phyloP scores from a whole-genome alignment of 805 yeast genomes.

The Kodamaea restingae region DNA sequence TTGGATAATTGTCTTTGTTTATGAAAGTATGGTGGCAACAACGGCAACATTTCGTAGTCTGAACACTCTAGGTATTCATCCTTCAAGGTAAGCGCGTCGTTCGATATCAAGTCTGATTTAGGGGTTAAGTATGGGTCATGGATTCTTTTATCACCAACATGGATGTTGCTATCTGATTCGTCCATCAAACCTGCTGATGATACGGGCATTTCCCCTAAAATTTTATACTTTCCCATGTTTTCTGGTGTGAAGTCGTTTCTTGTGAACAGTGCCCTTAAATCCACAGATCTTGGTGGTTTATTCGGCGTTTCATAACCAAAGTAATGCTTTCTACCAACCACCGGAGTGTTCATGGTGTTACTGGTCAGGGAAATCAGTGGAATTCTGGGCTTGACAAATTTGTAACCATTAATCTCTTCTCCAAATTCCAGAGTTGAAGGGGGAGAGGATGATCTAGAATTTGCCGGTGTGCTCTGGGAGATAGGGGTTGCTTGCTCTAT shows the following conservation, averaged over 20 bases:
- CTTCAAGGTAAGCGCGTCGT: neutral
- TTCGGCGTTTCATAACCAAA: slow-evolving; percentile 19
- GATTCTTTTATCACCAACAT: slow-evolving; percentile 37
- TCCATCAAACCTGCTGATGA: slow-evolving; percentile 32
- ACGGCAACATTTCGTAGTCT: slow-evolving; percentile 9
- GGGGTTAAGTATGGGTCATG: slow-evolving; percentile 26
- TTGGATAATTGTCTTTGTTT: slow-evolving; percentile 7
- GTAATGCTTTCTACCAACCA: neutral
- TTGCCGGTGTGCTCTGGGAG: slow-evolving; percentile 42
- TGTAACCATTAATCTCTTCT: slow-evolving; percentile 38
- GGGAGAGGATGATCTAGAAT: slow-evolving; percentile 35
- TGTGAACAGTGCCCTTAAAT: slow-evolving; percentile 11
- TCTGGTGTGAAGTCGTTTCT: slow-evolving; percentile 11
- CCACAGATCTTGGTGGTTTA: slow-evolving; percentile 6
- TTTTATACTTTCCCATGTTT: slow-evolving; percentile 17
- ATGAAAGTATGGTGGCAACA: slow-evolving; percentile 12
- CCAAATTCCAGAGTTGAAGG: slow-evolving; percentile 30
- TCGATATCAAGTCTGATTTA: slow-evolving; percentile 1
- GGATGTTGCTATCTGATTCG: slow-evolving; percentile 29
- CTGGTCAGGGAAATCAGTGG: too few relatives aligned
- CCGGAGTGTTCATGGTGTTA: slow-evolving; percentile 1
- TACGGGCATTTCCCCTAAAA: slow-evolving; percentile 31
- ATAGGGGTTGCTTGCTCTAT: slow-evolving; percentile 29
- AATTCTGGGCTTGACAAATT: slow-evolving; percentile 33
- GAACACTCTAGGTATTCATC: slow-evolving; percentile 9